Evolutionary conservation across 2,329 filamentous ascomycete species (phyloP).

Genomic region (Chaetomium olivaceum): DNA sequence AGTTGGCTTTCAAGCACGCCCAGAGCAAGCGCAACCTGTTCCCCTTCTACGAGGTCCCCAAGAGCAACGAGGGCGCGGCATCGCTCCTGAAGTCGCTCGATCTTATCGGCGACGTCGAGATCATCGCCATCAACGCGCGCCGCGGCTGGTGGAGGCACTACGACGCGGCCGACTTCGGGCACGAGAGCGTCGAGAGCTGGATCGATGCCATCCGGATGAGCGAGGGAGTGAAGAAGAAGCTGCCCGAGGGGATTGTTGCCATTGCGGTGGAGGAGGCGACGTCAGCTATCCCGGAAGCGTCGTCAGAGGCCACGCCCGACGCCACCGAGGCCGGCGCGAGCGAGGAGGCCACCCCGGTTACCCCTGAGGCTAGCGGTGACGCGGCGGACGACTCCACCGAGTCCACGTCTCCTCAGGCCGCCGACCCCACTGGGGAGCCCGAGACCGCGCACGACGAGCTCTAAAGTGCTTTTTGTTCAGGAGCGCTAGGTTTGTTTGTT

Average conservation of each 20-base stretch:
- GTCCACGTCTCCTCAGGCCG: constrained; percentile 26
- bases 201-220: constrained; percentile 89
- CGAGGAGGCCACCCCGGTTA: constrained; percentile 43
- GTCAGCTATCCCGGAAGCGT: too few species aligned
- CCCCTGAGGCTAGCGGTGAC: constrained; percentile 29
- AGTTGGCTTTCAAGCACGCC: constrained; percentile 74
- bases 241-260: constrained; percentile 61
- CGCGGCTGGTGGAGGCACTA: constrained; percentile 84
- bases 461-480: constrained; percentile 30
- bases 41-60: constrained; percentile 76
- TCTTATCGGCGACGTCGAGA: constrained; percentile 62
- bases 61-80: constrained; percentile 57
- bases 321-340: too few species aligned
- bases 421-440: constrained; percentile 38
- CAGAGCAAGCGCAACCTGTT: constrained; percentile 69
- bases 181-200: constrained; percentile 74
- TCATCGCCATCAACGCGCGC: constrained; percentile 83
- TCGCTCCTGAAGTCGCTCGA: constrained; percentile 62
- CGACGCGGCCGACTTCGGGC: constrained; percentile 56
- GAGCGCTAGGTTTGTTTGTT: constrained; percentile 20
- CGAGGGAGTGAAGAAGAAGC: constrained; percentile 75
- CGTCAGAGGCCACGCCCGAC: too few species aligned
- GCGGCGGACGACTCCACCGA: constrained; percentile 25
- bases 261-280: constrained; percentile 44
- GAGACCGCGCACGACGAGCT: constrained; percentile 52